These are phyloP conservation scores for Xylaria curta DNA, from an alignment of 495 filamentous ascomycete species.

Conservation along the genomic window DNA sequence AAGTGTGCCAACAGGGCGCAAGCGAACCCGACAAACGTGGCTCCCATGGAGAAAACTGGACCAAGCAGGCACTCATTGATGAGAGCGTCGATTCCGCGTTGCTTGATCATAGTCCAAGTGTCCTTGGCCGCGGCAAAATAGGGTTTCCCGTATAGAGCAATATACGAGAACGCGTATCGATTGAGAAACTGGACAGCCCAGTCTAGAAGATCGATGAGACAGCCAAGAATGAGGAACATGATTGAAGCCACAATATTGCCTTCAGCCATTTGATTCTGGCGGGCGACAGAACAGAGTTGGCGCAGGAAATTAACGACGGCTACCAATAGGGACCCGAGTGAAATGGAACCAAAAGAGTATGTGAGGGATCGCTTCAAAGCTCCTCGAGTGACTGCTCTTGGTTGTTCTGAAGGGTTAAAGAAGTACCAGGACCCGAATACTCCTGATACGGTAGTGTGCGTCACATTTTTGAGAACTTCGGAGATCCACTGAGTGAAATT, in stretches of 20 bases:
- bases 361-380: constrained; percentile 79
- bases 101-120: constrained; percentile 88
- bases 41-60: constrained; percentile 87
- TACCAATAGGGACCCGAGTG: constrained; percentile 81
- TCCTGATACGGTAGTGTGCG: constrained; percentile 85
- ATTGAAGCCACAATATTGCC: constrained; percentile 74
- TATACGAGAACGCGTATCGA: constrained; percentile 88
- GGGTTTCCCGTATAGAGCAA: constrained; percentile 87
- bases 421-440: constrained; percentile 97
- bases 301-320: constrained; percentile 85
- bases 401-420: constrained; percentile 66
- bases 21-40: constrained; percentile 80
- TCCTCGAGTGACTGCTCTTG: constrained; percentile 76
- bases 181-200: constrained; percentile 84
- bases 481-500: constrained; percentile 79
- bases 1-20: constrained; percentile 83
- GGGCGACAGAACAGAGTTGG: constrained; percentile 76
- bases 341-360: constrained; percentile 91
- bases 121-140: constrained; percentile 87
- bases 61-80: constrained; percentile 91
- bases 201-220: constrained; percentile 77
- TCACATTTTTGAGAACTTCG: constrained; percentile 90
- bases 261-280: constrained; percentile 64
- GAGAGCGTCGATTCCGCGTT: constrained; percentile 88
- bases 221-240: constrained; percentile 73